phyloP scores from a whole-genome alignment of 2,329 filamentous ascomycete species.

The Alternaria novae-zelandiae region DNA sequence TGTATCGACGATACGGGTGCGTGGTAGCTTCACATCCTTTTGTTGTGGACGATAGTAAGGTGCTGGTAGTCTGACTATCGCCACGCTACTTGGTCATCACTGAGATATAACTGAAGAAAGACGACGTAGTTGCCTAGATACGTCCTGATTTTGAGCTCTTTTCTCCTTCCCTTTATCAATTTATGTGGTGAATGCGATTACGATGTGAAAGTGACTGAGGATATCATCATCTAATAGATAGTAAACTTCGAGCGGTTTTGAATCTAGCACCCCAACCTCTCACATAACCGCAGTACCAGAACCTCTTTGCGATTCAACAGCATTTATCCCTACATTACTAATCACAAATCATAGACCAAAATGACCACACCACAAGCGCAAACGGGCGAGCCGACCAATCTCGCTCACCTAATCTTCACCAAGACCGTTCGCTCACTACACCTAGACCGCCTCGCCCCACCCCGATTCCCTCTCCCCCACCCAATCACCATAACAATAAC shows the following conservation, averaged over 20 bases:
- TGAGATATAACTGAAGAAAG: too few relatives aligned
- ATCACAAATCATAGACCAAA: too few relatives aligned
- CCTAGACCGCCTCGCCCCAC: conserved; percentile 1
- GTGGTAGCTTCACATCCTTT: not conserved
- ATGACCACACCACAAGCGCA: not conserved
- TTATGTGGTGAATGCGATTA: not conserved
- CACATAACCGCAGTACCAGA: not conserved
- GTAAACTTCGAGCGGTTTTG: not conserved
- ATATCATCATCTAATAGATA: not conserved
- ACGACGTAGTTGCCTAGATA: not conserved
- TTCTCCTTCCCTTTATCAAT: not conserved
- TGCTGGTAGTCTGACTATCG: not conserved
- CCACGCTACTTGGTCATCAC: not conserved
- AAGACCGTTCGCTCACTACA: conserved; percentile 8
- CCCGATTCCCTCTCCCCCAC: not conserved
- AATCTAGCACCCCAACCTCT: not conserved
- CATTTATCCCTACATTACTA: not conserved
- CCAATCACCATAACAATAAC: not conserved
- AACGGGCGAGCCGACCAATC: not conserved
- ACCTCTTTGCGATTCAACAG: not conserved
- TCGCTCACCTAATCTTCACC: conserved; percentile 1
- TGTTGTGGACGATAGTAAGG: not conserved
- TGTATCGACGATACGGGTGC: not conserved
- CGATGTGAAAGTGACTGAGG: not conserved
- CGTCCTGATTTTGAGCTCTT: accelerated